Conservation (phyloP, 2,329 filamentous ascomycete genomes). For the Dactylellina drechsleri region DNA sequence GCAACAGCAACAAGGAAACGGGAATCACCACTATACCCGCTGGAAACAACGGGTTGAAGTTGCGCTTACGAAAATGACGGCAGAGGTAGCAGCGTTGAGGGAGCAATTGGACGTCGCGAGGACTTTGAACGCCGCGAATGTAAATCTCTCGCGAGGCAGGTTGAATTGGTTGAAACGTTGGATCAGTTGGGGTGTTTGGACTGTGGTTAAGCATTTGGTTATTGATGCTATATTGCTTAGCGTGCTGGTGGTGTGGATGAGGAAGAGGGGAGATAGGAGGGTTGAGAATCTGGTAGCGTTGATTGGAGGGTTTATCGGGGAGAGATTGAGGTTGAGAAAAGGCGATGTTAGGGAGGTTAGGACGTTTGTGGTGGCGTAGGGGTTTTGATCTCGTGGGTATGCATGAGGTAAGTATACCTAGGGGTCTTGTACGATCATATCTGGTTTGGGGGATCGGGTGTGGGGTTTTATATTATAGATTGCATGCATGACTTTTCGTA, state of each 20-base stretch:
- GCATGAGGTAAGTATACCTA: background rate
- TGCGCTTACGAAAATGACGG: slow-evolving; percentile 86
- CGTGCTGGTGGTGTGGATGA: slow-evolving; percentile 76
- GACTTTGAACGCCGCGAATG: slow-evolving; percentile 69
- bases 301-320: slow-evolving; percentile 41
- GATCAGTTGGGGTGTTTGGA: slow-evolving; percentile 77
- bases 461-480: slow-evolving; percentile 18
- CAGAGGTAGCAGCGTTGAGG: slow-evolving; percentile 88
- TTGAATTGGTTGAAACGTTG: slow-evolving; percentile 72
- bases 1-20: slow-evolving; percentile 53
- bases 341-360: slow-evolving; percentile 24
- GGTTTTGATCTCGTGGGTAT: background rate
- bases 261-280: slow-evolving; percentile 75
- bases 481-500: slow-evolving; percentile 10
- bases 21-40: slow-evolving; percentile 64
- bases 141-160: slow-evolving; percentile 73
- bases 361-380: slow-evolving; percentile 46
- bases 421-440: slow-evolving; percentile 36
- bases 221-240: slow-evolving; percentile 75
- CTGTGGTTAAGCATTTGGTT: slow-evolving; percentile 76
- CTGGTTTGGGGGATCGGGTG: slow-evolving; percentile 10
- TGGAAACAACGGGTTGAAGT: slow-evolving; percentile 87
- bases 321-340: slow-evolving; percentile 28
- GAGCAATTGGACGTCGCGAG: slow-evolving; percentile 75
- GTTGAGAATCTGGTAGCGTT: slow-evolving; percentile 67